Base-by-base conservation (phyloP, 2,329 filamentous ascomycete genomes). In the Chrysoporthe austroafricana region DNA sequence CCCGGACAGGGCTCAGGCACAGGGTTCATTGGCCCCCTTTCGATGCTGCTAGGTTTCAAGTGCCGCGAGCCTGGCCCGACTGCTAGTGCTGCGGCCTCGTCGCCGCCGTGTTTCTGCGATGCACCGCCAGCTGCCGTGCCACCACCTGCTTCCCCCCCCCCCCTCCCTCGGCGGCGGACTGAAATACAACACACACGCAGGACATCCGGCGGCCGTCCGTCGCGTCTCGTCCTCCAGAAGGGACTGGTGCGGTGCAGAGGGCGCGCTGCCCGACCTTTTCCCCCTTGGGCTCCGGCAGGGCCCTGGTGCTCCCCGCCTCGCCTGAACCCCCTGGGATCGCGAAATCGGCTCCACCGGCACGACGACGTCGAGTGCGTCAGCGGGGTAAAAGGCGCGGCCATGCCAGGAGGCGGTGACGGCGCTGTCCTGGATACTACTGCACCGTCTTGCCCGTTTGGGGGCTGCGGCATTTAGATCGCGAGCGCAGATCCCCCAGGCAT, bases 371-470 rank as follows among this genome's bases (percentile, higher is more conserved):
- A 62, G 50, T 46, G 62, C 62, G 26, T 6, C 62, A 36, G 57
- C 54, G 44, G 56, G 56, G 63, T 52, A 6, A 46, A 46, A 11
- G 11, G 11, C 63, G 48, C 43, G 43, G 52, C 16, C 50, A 21
- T 34, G 46, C n/a, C 21, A 58, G 63, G 32, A 66, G 36, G 63
- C 63, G 63, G 63, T 66, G 63, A 66, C 44, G 26, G 26, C 26
- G 26, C 26, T 26, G 26, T 26, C 26, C 26, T 26, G 26, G 26
- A 26, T 26, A 26, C 26, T 26, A 26, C 26, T 26, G 26, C 26
- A 26, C 26, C 26, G 26, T 26, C 26, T 26, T 26, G 26, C 26
- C 26, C 26, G 26, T 26, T 26, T 26, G 26, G 50, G 26, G 48
- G 21, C n/a, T 6, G 48, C n/a, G 50, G 50, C 50, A 32, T 54